Evolutionary conservation across 176 grass and related monocot genomes (phyloP), one percentile per base, ranked within the genome.

Genomic region (Carex myosuroides): DNA sequence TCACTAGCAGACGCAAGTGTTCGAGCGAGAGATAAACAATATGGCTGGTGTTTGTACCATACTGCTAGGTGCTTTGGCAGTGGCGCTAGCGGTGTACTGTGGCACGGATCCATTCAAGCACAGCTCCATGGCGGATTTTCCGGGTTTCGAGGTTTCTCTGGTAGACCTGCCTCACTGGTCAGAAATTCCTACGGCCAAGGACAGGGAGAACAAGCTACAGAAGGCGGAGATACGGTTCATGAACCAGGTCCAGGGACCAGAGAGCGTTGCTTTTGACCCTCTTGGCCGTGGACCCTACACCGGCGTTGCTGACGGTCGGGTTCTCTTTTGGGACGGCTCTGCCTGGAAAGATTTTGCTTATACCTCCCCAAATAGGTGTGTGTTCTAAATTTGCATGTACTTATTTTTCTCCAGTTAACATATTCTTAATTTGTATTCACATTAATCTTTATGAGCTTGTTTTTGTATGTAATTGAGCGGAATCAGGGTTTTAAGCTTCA

Each of bases 221-320:
- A 81, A 71, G 21, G 89, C 90, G 24, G 92, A 98, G 92, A 73
- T 98, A 63, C 83, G 83, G 79, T 94, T 93, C 89, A 69, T 87
- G 50, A 87, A 92, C 88, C 92, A 98, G 88, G 87, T 98, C 3
- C 92, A 95, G 80, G 95, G 92, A 0, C 92, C 95, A 52, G 95
- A 98, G 92, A 98, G 95, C 83, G 85, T 98, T 6, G 88, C 88
- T 5, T 98, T 98, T 69, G 95, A 98, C 58, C 89, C 91, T n/a
- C 88, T n/a, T 6, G 95, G 92, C 18, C 90, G 95, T 13, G 95
- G 95, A 7, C 92, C 95, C 0, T 98, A 94, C 89, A 94, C 95
- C 58, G 91, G 95, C 61, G 68, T 98, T 60, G 95, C 95, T 20
- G 95, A 98, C 73, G 95, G 95, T 8, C 92, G 95, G 24, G 89